These are phyloP conservation scores for Beauveria sp. DNA, from an alignment of 2,329 filamentous ascomycete genomes.

Conservation along the genomic window DNA sequence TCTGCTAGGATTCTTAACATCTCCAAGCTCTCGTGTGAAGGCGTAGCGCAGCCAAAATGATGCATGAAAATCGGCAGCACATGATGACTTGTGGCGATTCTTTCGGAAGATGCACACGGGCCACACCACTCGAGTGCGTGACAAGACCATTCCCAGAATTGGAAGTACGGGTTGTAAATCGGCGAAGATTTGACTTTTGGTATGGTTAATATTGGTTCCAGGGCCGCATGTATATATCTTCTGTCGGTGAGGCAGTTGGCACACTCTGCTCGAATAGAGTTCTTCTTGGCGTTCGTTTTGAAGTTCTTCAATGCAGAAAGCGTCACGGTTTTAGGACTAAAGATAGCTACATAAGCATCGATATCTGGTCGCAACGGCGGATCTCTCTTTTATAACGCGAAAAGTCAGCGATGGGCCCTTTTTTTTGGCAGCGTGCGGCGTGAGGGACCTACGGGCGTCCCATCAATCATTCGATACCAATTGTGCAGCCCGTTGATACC, in stretches of 20 bases:
- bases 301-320: constrained; percentile 55
- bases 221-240: constrained; percentile 41
- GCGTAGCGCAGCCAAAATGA: constrained; percentile 68
- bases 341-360: constrained; percentile 59
- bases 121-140: constrained; percentile 59
- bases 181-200: constrained; percentile 37
- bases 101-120: constrained; percentile 43
- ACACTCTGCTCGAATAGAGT: constrained; percentile 49
- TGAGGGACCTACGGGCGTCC: constrained; percentile 22
- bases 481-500: constrained; percentile 37
- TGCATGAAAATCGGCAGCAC: constrained; percentile 68
- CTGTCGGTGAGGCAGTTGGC: constrained; percentile 47
- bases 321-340: constrained; percentile 52
- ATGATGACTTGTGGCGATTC: constrained; percentile 53
- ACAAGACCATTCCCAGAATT: constrained; percentile 60
- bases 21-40: constrained; percentile 57
- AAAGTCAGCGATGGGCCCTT: not conserved
- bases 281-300: constrained; percentile 55
- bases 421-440: not conserved
- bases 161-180: constrained; percentile 55
- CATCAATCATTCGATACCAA: constrained; percentile 38
- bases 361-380: constrained; percentile 51
- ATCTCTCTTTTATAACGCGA: constrained; percentile 24
- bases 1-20: constrained; percentile 50
- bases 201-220: constrained; percentile 31